A percentile compares a stretch with the other conserved stretches of the same genome.
Conservation (phyloP, 257 asterid species). For the Leonotis leonurus region DNA sequence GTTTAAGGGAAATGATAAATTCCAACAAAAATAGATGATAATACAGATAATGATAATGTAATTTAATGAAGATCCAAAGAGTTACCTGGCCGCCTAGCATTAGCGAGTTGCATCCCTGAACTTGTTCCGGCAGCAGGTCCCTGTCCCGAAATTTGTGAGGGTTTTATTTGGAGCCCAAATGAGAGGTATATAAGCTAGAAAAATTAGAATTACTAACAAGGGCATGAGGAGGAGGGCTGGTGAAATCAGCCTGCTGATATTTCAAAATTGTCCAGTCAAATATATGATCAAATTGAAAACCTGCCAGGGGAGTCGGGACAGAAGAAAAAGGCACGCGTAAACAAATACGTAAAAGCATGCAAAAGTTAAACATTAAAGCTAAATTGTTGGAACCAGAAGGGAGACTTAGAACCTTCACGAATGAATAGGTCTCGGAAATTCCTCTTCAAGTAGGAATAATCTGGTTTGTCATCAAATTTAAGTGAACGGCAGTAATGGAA, state of each 20-base stretch:
- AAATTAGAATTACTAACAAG: slow-evolving; percentile 41
- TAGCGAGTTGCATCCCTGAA: slow-evolving; percentile 57
- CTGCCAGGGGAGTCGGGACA: slow-evolving; percentile 27
- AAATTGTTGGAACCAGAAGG: neutral
- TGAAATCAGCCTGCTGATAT: slow-evolving; percentile 71
- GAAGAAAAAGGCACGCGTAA: neutral
- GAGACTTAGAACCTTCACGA: slow-evolving; percentile 60
- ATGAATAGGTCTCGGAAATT: slow-evolving; percentile 77
- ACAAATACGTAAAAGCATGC: neutral
- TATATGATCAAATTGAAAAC: slow-evolving; percentile 74
- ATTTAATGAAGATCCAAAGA: neutral
- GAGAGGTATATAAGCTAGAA: neutral
- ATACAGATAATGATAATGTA: too few species aligned
- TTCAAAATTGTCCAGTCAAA: slow-evolving; percentile 88
- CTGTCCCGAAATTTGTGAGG: slow-evolving; percentile 26
- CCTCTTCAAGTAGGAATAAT: slow-evolving; percentile 75
- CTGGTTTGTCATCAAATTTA: slow-evolving; percentile 75
- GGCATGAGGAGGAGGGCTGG: slow-evolving; percentile 65
- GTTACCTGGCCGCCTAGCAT: slow-evolving; percentile 61
- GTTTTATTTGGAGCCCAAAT: neutral
- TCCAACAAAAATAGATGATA: too few species aligned
- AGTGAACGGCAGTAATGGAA: slow-evolving; percentile 87
- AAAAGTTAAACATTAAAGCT: neutral
- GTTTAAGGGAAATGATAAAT: too few species aligned
- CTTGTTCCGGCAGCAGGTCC: slow-evolving; percentile 55